phyloP scores from a whole-genome alignment of 1,139 yeast species.

The Blastobotrys arbuscula region DNA sequence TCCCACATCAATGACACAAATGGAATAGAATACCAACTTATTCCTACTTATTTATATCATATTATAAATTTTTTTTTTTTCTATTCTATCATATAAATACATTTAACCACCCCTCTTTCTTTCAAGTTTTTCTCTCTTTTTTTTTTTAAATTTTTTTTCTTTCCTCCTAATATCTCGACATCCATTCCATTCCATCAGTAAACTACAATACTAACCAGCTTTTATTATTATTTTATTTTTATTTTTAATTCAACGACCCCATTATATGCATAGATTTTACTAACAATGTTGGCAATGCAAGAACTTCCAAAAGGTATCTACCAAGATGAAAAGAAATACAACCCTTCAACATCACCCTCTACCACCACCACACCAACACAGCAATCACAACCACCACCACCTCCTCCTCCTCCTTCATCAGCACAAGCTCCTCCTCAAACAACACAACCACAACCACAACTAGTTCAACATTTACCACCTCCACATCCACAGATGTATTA shows the following conservation, averaged over 20 bases:
- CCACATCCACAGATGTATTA: constrained; percentile 1
- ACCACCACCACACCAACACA: constrained; percentile 1
- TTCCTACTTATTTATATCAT: neutral
- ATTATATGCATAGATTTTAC: too few species aligned
- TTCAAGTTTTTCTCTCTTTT: neutral
- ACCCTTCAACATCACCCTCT: constrained; percentile 8
- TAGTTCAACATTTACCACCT: neutral
- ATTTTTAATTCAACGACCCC: too few species aligned
- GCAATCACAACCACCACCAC: neutral
- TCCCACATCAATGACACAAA: neutral
- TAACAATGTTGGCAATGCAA: constrained; percentile 11
- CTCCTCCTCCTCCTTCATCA: too few species aligned
- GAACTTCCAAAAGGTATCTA: constrained; percentile 10
- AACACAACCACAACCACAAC: constrained; percentile 3
- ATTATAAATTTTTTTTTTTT: neutral
- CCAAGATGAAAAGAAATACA: constrained; percentile 11
- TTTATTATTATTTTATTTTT: too few species aligned
- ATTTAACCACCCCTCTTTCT: neutral
- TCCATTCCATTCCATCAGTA: too few species aligned
- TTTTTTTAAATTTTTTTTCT: neutral
- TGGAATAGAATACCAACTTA: too few species aligned
- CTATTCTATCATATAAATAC: neutral
- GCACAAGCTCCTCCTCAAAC: too few species aligned
- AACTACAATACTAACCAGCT: too few species aligned
- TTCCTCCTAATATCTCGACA: neutral